Evolutionary conservation across 305 asterid genomes (phyloP).

Genomic region (Rubia balearica): DNA sequence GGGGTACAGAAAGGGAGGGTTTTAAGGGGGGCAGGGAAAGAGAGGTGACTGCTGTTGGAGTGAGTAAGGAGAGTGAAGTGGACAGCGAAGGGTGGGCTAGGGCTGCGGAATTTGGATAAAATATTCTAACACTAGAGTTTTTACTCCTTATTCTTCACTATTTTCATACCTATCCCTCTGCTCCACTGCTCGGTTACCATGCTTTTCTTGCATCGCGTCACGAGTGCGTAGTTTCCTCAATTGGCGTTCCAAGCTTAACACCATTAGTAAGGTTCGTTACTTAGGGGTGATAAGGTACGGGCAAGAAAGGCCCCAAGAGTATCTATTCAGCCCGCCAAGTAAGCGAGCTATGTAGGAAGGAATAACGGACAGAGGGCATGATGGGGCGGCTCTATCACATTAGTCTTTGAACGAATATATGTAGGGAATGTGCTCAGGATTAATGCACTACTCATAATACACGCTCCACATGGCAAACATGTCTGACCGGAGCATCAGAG

Average conservation of each 20-base stretch:
- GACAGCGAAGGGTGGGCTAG: not conserved
- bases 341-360: too few species aligned
- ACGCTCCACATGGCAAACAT: too few species aligned
- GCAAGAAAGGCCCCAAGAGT: too few species aligned
- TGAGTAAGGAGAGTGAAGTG: not conserved
- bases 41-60: constrained; percentile 1
- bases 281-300: too few species aligned
- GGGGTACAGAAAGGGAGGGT: constrained; percentile 9
- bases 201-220: not conserved
- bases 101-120: constrained; percentile 3
- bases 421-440: too few species aligned
- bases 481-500: too few species aligned
- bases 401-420: too few species aligned
- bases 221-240: not conserved
- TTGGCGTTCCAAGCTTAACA: not conserved
- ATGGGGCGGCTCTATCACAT: too few species aligned
- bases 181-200: not conserved
- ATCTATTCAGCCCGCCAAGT: too few species aligned
- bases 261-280: too few species aligned
- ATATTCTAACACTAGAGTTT: not conserved
- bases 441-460: too few species aligned
- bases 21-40: not conserved
- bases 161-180: not conserved
- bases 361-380: too few species aligned
- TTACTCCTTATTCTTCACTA: not conserved